Conservation (phyloP, 1,284 basidiomycete genomes). For the Singerocomus rubriflavus region DNA sequence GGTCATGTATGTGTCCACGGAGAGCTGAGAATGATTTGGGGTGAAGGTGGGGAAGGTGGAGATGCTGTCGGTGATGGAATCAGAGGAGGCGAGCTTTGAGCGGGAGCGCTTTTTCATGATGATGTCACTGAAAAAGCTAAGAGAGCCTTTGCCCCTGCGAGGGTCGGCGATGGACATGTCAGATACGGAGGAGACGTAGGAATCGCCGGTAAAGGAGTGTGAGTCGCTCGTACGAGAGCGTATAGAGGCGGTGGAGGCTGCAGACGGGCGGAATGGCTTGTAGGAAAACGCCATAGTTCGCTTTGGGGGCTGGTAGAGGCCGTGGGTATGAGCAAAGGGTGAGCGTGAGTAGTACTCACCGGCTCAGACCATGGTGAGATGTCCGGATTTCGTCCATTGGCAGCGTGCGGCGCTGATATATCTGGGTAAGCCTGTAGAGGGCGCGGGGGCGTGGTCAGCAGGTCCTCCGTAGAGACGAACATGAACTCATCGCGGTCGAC, state of each 20-base stretch:
- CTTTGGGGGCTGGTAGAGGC: constrained; percentile 7
- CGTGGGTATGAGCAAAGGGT: constrained; percentile 14
- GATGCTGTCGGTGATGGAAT: constrained; percentile 21
- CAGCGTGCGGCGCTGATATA: neutral
- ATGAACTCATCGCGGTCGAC: constrained; percentile 14
- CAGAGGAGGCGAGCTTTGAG: constrained; percentile 30
- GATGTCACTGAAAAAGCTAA: constrained; percentile 31
- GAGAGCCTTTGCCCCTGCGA: constrained; percentile 34
- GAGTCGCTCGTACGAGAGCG: constrained; percentile 42
- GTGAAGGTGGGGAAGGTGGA: constrained; percentile 18
- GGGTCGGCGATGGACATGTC: constrained; percentile 30
- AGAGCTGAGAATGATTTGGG: constrained; percentile 25
- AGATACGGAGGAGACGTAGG: constrained; percentile 29
- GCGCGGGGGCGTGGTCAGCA: neutral
- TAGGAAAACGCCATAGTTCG: constrained; percentile 31
- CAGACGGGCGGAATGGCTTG: constrained; percentile 32
- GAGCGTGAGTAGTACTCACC: neutral
- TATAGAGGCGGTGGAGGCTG: constrained; percentile 31
- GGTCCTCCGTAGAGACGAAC: constrained; percentile 14
- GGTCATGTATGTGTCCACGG: constrained; percentile 21
- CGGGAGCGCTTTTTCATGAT: constrained; percentile 34
- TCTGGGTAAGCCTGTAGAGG: constrained; percentile 18
- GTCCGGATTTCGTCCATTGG: constrained; percentile 10
- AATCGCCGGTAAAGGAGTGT: constrained; percentile 34
- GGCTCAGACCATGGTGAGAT: constrained; percentile 29